Conservation (phyloP, 225 moss, liverwort and hornwort genomes). For the Pleurozium schreberi region DNA sequence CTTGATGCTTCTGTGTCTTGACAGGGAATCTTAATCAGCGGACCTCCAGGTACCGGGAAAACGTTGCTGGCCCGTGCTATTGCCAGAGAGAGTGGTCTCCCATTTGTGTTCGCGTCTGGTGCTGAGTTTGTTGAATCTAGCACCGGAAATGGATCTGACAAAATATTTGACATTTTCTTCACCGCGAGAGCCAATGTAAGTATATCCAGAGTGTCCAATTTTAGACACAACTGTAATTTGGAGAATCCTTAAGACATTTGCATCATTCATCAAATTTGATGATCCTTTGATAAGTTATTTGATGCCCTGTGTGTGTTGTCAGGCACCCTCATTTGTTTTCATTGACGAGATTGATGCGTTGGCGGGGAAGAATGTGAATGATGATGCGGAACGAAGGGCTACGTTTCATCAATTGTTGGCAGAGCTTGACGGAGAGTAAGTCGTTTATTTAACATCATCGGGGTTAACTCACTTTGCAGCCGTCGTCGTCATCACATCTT, state of each 20-base stretch:
- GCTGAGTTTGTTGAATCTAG: conserved; percentile 96
- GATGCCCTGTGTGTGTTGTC: conserved; percentile 11
- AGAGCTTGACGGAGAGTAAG: conserved; percentile 98
- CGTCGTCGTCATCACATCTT: not conserved
- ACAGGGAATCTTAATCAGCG: conserved; percentile 97
- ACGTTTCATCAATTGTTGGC: conserved; percentile 93
- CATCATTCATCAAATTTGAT: not conserved
- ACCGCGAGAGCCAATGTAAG: conserved; percentile 98
- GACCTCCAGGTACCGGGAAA: conserved; percentile 97
- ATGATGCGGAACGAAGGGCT: conserved; percentile 95
- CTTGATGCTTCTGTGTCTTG: not conserved
- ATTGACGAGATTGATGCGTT: conserved; percentile 99
- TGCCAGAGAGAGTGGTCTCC: conserved; percentile 99
- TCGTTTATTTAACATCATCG: not conserved
- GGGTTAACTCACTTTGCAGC: not conserved
- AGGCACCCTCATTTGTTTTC: conserved; percentile 97
- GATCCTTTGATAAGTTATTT: not conserved
- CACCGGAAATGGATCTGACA: conserved; percentile 88
- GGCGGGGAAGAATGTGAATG: conserved; percentile 88
- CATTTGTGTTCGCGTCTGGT: conserved; percentile 97
- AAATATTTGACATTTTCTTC: conserved; percentile 95
- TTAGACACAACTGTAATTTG: not conserved
- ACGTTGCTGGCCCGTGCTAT: conserved; percentile 93
- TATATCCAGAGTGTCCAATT: not conserved
- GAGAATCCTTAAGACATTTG: not conserved